Percentiles rank a stretch among this genome's conserved stretches.
Conservation (phyloP, 106 monocot species). For the Dioscorea alata region DNA sequence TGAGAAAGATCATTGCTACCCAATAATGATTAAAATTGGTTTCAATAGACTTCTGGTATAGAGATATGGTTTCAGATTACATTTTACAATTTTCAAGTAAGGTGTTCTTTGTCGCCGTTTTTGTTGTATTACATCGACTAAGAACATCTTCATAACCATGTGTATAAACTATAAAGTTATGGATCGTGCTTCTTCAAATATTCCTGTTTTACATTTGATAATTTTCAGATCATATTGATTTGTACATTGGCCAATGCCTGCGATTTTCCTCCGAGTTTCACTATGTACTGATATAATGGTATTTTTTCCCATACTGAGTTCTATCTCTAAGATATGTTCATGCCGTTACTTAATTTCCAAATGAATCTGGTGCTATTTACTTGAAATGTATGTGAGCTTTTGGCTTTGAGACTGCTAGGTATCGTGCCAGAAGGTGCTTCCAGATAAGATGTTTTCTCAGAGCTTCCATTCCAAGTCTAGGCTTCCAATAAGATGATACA, state of each 20-base stretch:
- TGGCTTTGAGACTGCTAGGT: not conserved
- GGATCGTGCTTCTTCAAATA: not conserved
- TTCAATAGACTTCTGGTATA: not conserved
- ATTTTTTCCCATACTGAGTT: not conserved
- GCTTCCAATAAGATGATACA: not conserved
- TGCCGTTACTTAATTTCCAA: not conserved
- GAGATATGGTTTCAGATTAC: not conserved
- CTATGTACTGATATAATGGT: not conserved
- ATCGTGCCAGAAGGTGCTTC: not conserved
- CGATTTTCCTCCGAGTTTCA: too few species aligned
- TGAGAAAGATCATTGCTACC: constrained; percentile 82
- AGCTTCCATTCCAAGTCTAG: not conserved
- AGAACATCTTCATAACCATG: not conserved
- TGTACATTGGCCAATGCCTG: too few species aligned
- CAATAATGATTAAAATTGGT: constrained; percentile 54
- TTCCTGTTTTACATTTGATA: too few species aligned
- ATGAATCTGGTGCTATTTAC: not conserved
- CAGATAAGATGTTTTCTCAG: not conserved
- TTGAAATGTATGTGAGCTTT: not conserved
- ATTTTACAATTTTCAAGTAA: not conserved
- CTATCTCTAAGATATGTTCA: not conserved
- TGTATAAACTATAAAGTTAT: not conserved
- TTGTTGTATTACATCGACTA: not conserved
- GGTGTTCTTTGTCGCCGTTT: not conserved
- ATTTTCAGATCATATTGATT: too few species aligned